Base-by-base conservation (phyloP, 495 filamentous ascomycete genomes). In the Penicillium ochrochloron region DNA sequence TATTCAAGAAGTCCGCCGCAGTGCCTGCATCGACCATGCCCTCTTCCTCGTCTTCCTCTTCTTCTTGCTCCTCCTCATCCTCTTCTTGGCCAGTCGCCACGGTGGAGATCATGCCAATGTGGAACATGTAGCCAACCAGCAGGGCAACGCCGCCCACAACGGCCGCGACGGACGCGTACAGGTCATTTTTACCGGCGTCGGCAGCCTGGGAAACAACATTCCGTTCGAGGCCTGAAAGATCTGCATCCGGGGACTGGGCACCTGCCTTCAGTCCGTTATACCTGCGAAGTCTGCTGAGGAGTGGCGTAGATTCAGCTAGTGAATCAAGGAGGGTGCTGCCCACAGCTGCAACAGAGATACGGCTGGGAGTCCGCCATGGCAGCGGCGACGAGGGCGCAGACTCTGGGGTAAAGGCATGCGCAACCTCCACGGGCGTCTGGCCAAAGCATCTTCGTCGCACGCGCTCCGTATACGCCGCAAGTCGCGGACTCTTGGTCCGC, bases 391-490 rank as follows among this genome's bases (percentile, higher is more conserved):
- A 41, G 3, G 51, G 42, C 21, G 64, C 52, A 0, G 69, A 64
- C 53, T 61, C 34, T 17, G 62, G 61, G 33, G 61, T 39, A 31
- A 75, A 75, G 7, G 75, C 76, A 52, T 78, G 69, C 4, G 67
- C 57, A 19, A 76, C 54, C 3, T 69, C 67, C 15, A 75, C 70
- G 9, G 68, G 57, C 3, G 52, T 41, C 21, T 66, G 68, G 8
- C 81, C 82, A 66, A 83, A 84, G 44, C 78, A 75, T 14, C 74
- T 66, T 12, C 66, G 59, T 27, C 77, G 68, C 64, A 86, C 69
- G 21, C 80, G 75, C 57, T 82, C 73, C 27, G 85, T 82, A 73
- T 89, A 93, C 17, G 61, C 73, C 17, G 78, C 73, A 34, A 94
- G 64, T 3, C 69, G 70, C 5, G 80, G 78, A 56, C 85, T 90